Base-by-base conservation (phyloP, 345 rosid genomes). In the Aquilaria yunnanensis region DNA sequence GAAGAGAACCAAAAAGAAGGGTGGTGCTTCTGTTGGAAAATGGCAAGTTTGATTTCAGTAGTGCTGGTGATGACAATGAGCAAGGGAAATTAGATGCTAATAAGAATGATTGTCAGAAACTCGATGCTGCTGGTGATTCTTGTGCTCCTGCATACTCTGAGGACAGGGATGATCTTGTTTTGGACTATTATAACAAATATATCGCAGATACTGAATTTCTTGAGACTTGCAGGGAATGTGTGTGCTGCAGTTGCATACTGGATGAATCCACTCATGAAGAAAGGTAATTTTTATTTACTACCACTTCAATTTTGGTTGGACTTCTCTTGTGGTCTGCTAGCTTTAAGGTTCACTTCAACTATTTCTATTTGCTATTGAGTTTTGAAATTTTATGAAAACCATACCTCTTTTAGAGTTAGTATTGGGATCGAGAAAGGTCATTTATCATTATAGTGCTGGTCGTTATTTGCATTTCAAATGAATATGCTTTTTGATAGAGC, bases 241-340 rank as follows among this genome's bases (percentile, higher is more conserved):
- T 85, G 68, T 60, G 70, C 59, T 92, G 96, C 78, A 83, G 75
- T 70, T 85, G 96, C 48, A 71, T 87, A 61, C 78, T 87, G 49
- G 91, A 79, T 76, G 84, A 81, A 63, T 77, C 85, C 66, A 72
- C 72, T 48, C 75, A 72, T 68, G 64, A 60, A 60, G 88, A 81
- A 74, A 83, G 79, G 98, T 89, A 72, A 75, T 59, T 54, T 54
- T 50, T 37, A 9, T 31, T 2, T 55, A 52, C 55, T 14, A 14
- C 23, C 55, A 30, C 3, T 30, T 55, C 43, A 37, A 37, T 37
- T 37, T 37, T 37, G 43, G 43, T 37, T 37, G 43, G 43, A 37
- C 8, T 37, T 37, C 43, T 37, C 23, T 23, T 23, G 43, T 9
- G 3, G 5, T 37, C 2, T 5, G 43, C 5, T 37, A 37, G 43